phyloP scores from a whole-genome alignment of 345 rosid species.

The Gynandropsis gynandra region DNA sequence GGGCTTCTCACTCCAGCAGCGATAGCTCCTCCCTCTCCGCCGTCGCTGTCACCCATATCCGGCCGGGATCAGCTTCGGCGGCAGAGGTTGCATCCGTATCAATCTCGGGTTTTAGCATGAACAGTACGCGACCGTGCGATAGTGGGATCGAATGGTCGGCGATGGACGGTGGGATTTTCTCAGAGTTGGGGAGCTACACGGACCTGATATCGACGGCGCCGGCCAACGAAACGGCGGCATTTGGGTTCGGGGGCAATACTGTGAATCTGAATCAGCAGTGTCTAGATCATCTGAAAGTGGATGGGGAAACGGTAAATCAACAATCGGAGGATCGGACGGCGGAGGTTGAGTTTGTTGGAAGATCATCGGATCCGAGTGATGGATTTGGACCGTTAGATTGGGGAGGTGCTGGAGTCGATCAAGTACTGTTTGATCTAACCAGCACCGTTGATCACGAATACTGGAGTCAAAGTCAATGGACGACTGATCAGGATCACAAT shows the following conservation, averaged over 20 bases:
- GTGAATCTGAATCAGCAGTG: conserved; percentile 24
- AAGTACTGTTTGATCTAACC: conserved; percentile 60
- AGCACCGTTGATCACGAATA: conserved; percentile 58
- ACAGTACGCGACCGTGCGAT: conserved; percentile 25
- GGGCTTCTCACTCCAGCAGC: conserved; percentile 59
- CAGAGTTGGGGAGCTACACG: conserved; percentile 58
- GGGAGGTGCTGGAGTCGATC: conserved; percentile 56
- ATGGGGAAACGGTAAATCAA: conserved; percentile 28
- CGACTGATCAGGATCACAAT: conserved; percentile 48
- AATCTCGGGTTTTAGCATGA: conserved; percentile 31
- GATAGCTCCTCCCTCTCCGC: conserved; percentile 84
- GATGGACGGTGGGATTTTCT: conserved; percentile 52
- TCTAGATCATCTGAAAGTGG: conserved; percentile 25
- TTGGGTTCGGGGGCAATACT: conserved; percentile 35
- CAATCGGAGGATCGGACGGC: conserved; percentile 47
- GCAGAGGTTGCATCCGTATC: conserved; percentile 43
- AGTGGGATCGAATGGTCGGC: conserved; percentile 43
- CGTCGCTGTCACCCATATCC: conserved; percentile 30
- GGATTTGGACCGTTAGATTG: conserved; percentile 79
- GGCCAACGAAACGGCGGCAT: conserved; percentile 38
- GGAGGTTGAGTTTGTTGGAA: conserved; percentile 27
- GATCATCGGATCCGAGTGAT: conserved; percentile 30
- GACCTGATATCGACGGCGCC: conserved; percentile 35
- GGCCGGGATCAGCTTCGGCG: background rate
- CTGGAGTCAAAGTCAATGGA: conserved; percentile 87